A percentile compares a stretch with the other conserved stretches of the same genome.
Evolutionary conservation across 768 basidiomycete species (phyloP).

Genomic region (Mycena vitilis): DNA sequence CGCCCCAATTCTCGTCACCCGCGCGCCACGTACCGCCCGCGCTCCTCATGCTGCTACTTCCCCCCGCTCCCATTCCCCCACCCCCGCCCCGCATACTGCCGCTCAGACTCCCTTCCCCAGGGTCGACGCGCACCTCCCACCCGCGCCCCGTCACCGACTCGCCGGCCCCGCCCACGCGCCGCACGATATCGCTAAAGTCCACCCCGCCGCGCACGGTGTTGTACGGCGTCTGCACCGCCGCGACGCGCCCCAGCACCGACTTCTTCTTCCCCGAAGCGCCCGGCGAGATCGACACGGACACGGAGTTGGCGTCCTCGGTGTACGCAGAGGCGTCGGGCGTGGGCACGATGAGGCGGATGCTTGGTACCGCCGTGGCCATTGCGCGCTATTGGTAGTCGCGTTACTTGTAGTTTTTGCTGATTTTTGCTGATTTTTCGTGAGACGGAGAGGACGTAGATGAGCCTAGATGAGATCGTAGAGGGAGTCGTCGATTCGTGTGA

Average conservation of each 20-base stretch:
- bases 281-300: constrained; percentile 42
- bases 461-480: not conserved
- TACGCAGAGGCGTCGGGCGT: constrained; percentile 55
- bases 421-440: not conserved
- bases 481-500: too few species aligned
- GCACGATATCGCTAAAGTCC: constrained; percentile 72
- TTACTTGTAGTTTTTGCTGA: constrained; percentile 1
- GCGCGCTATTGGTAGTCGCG: not conserved
- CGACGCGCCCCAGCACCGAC: constrained; percentile 56
- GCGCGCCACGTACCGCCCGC: too few species aligned
- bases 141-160: constrained; percentile 53
- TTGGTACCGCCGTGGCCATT: constrained; percentile 47
- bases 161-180: constrained; percentile 58
- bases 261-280: constrained; percentile 55
- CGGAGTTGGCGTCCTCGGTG: constrained; percentile 41
- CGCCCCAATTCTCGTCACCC: too few species aligned
- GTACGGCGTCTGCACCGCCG: constrained; percentile 36
- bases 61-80: constrained; percentile 35
- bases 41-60: too few species aligned
- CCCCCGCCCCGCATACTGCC: constrained; percentile 64
- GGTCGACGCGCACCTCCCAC: constrained; percentile 81
- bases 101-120: constrained; percentile 61
- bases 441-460: not conserved
- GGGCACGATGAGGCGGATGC: constrained; percentile 63
- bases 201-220: constrained; percentile 47